phyloP scores from a whole-genome alignment of 495 filamentous ascomycete genomes.

The Neurospora cerealis region DNA sequence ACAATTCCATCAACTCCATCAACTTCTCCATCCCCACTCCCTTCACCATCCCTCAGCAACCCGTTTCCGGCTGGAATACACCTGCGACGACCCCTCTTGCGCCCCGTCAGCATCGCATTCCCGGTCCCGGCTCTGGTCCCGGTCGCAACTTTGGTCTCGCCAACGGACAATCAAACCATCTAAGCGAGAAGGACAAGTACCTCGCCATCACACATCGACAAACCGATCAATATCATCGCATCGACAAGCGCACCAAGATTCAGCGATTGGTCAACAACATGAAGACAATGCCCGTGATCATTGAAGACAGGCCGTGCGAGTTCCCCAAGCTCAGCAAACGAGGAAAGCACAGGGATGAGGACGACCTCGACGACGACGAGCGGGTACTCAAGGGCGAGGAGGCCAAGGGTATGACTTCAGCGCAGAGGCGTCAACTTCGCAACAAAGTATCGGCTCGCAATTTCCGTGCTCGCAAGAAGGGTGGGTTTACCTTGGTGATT shows the following conservation, averaged over 20 bases:
- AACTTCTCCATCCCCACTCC: neutral
- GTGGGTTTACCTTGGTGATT: conserved; percentile 40
- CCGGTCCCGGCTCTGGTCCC: neutral
- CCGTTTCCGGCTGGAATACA: neutral
- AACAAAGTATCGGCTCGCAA: conserved; percentile 98
- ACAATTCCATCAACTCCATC: neutral
- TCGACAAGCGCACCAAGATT: neutral
- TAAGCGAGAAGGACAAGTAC: neutral
- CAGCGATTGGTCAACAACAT: neutral
- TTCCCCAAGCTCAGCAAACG: neutral
- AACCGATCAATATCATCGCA: neutral
- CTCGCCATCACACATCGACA: neutral
- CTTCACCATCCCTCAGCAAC: neutral
- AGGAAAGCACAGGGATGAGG: conserved; percentile 49
- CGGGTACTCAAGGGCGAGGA: conserved; percentile 85
- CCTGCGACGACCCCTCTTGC: neutral
- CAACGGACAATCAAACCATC: neutral
- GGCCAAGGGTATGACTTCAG: conserved; percentile 92
- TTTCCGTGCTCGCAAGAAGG: conserved; percentile 92
- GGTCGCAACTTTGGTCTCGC: neutral
- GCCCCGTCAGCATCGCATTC: neutral
- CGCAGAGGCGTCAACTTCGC: conserved; percentile 84
- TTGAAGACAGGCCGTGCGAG: neutral
- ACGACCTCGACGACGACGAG: conserved; percentile 98
- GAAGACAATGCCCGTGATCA: neutral